Evolutionary conservation across 805 yeast genomes (phyloP).

Genomic region (Myxozyma neotropica): DNA sequence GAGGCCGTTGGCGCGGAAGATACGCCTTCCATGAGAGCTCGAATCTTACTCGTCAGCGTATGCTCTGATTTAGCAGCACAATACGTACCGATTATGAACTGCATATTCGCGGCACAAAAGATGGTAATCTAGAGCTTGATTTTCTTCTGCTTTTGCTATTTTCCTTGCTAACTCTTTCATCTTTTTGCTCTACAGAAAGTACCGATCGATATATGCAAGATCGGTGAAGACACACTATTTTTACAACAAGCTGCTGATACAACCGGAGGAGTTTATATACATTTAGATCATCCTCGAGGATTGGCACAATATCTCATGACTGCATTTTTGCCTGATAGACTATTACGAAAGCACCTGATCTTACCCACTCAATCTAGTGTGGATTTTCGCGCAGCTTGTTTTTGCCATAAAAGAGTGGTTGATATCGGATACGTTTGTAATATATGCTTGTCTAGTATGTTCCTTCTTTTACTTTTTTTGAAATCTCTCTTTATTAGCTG

Average conservation of each 20-base stretch:
- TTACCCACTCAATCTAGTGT: conserved; percentile 83
- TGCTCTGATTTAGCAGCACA: conserved; percentile 76
- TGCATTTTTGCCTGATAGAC: conserved; percentile 85
- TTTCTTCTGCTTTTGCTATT: not conserved
- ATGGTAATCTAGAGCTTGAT: conserved; percentile 44
- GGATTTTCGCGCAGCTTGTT: conserved; percentile 94
- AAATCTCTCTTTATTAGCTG: conserved; percentile 35
- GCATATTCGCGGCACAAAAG: conserved; percentile 94
- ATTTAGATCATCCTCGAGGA: conserved; percentile 68
- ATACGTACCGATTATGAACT: conserved; percentile 91
- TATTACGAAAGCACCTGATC: conserved; percentile 71
- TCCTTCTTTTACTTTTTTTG: conserved; percentile 2
- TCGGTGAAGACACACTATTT: conserved; percentile 68
- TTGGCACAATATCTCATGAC: conserved; percentile 74
- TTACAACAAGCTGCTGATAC: conserved; percentile 96
- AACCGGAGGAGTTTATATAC: conserved; percentile 84
- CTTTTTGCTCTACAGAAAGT: conserved; percentile 54
- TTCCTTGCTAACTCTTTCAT: not conserved
- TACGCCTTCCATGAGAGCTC: conserved; percentile 55
- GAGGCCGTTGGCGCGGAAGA: conserved; percentile 1
- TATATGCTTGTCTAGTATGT: conserved; percentile 77
- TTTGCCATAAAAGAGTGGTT: conserved; percentile 83
- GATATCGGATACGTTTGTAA: conserved; percentile 95
- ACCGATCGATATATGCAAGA: conserved; percentile 86
- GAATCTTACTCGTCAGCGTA: conserved; percentile 63